Percentiles rank a stretch among this genome's conserved stretches.
phyloP scores from a whole-genome alignment of 805 yeast genomes.

The Ogataea pilisensis region DNA sequence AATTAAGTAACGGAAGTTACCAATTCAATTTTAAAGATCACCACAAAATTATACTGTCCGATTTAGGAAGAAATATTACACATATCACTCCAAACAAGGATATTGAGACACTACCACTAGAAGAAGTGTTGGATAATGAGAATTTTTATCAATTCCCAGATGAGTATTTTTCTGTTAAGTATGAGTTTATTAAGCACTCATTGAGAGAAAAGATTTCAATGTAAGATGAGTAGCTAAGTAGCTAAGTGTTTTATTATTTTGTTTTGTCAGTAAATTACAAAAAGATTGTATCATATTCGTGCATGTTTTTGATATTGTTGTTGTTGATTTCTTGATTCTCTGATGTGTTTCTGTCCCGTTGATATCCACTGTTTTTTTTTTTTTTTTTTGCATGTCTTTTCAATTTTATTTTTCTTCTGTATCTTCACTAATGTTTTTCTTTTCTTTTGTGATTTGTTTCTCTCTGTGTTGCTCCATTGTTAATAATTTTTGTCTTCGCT shows the following conservation, averaged over 20 bases:
- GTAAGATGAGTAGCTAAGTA: conserved; percentile 6
- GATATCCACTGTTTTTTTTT: too few species aligned
- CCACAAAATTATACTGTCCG: conserved; percentile 78
- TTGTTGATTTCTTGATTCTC: too few species aligned
- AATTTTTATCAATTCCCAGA: conserved; percentile 40
- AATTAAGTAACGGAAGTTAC: conserved; percentile 84
- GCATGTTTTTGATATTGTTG: too few species aligned
- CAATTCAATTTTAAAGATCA: conserved; percentile 97
- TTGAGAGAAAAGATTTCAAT: conserved; percentile 38
- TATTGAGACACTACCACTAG: conserved; percentile 60
- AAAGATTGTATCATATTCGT: too few species aligned
- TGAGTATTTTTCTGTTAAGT: conserved; percentile 43
- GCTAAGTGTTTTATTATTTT: too few species aligned
- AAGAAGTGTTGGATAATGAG: conserved; percentile 43
- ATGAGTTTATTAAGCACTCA: conserved; percentile 62
- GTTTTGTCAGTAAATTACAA: too few species aligned
- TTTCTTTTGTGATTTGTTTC: too few species aligned
- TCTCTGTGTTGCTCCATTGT: too few species aligned
- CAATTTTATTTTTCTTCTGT: too few species aligned
- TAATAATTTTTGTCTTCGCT: neutral
- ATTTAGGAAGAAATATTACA: conserved; percentile 70
- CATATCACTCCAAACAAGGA: conserved; percentile 76
- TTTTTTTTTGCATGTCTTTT: too few species aligned
- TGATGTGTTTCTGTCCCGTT: too few species aligned
- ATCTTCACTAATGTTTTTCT: too few species aligned